These are phyloP conservation scores for Periconia sp. DNA, from an alignment of 2,329 filamentous ascomycete species.

Conservation along the genomic window DNA sequence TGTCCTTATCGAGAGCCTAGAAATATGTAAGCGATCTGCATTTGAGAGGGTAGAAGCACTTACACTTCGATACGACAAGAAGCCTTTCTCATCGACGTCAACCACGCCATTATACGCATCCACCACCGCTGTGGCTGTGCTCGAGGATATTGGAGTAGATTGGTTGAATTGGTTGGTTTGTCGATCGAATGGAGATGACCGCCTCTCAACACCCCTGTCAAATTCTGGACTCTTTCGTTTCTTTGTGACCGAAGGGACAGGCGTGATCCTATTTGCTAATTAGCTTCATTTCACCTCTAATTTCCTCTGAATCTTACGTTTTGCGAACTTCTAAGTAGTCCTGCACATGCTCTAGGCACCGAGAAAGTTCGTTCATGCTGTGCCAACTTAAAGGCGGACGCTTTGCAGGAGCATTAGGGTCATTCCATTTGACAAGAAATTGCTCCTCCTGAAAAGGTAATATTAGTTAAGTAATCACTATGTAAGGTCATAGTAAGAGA, in stretches of 20 bases:
- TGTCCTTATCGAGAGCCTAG: conserved; percentile 20
- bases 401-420: conserved; percentile 8
- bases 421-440: conserved; percentile 51
- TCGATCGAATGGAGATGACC: conserved; percentile 28
- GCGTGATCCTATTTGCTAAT: no score
- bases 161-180: conserved; percentile 13
- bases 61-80: conserved; percentile 43
- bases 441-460: conserved; percentile 45
- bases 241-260: no score
- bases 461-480: conserved; percentile 20
- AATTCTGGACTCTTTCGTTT: conserved; percentile 37
- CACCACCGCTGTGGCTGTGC: conserved; percentile 23
- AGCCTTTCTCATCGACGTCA: conserved; percentile 43
- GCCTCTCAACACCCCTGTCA: conserved; percentile 18
- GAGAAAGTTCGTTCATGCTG: conserved; percentile 44
- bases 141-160: conserved; percentile 24
- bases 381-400: conserved; percentile 53
- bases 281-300: no score
- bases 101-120: conserved; percentile 52
- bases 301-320: no score
- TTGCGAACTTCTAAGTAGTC: conserved; percentile 46
- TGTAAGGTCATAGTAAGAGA: conserved; percentile 17
- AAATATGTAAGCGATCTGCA: conserved; percentile 1
- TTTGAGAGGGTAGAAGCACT: conserved; percentile 11
- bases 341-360: conserved; percentile 50